These are phyloP conservation scores for Geopyxis carbonaria DNA, from an alignment of 495 filamentous ascomycete species.

Conservation along the genomic window DNA sequence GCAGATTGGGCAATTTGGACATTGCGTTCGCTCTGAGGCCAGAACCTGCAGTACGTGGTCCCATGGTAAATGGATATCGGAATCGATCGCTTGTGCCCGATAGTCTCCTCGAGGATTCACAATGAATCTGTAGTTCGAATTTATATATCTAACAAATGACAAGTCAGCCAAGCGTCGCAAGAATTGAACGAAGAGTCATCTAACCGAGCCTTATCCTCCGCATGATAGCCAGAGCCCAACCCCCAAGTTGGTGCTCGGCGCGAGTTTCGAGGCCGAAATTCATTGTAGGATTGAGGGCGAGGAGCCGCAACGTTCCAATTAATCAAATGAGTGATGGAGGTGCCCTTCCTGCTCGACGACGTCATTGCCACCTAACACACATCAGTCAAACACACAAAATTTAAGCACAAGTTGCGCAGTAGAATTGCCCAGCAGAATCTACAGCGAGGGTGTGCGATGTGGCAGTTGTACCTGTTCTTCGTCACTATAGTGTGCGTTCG, in stretches of 20 bases:
- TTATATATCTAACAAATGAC: constrained; percentile 50
- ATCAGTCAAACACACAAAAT: constrained; percentile 4
- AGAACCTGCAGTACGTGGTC: constrained; percentile 76
- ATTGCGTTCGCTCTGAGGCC: constrained; percentile 75
- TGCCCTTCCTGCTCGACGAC: constrained; percentile 75
- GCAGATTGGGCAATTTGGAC: constrained; percentile 81
- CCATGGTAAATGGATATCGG: constrained; percentile 87
- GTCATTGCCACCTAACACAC: constrained; percentile 44
- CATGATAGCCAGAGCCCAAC: constrained; percentile 78
- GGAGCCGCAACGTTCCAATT: constrained; percentile 73
- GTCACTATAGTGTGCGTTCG: constrained; percentile 18
- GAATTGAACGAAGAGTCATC: constrained; percentile 8
- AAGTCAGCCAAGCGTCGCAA: constrained; percentile 4
- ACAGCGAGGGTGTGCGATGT: neutral
- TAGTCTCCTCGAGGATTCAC: constrained; percentile 72
- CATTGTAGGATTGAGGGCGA: constrained; percentile 42
- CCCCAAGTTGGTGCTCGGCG: constrained; percentile 65
- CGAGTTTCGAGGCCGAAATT: constrained; percentile 31
- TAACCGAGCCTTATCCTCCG: constrained; percentile 73
- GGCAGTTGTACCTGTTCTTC: constrained; percentile 6
- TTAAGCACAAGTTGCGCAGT: too few species aligned
- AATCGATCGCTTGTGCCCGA: constrained; percentile 59
- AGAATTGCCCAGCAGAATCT: too few species aligned
- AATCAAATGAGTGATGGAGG: constrained; percentile 91
- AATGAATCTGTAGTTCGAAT: constrained; percentile 94